Evolutionary conservation across 2,329 filamentous ascomycete species (phyloP).

Genomic region (Curvularia verruculosa): DNA sequence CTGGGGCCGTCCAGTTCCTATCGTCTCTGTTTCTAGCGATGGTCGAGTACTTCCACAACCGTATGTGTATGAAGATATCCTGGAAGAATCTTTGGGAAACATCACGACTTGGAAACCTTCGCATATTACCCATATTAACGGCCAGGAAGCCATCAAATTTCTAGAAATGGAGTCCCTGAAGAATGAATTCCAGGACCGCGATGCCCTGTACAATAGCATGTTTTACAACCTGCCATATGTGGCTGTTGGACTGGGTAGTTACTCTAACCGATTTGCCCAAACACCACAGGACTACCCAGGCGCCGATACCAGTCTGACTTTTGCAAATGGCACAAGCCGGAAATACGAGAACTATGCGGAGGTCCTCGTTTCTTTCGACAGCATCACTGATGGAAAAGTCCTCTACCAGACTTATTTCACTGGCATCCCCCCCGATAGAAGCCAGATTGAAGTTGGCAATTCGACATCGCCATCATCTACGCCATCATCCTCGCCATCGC

Average conservation of each 20-base stretch:
- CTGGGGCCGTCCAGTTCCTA: conserved; percentile 55
- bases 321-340: background rate
- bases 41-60: conserved; percentile 58
- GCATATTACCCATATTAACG: background rate
- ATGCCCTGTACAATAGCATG: conserved; percentile 62
- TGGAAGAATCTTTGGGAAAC: conserved; percentile 30
- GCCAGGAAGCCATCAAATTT: conserved; percentile 37
- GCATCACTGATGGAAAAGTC: background rate
- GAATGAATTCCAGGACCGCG: conserved; percentile 58
- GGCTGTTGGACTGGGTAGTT: background rate
- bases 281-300: background rate
- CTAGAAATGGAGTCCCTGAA: conserved; percentile 53
- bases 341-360: background rate
- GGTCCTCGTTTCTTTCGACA: background rate
- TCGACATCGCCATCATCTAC: background rate
- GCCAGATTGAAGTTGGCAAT: background rate
- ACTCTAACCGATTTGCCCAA: background rate
- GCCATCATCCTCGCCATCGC: too few relatives aligned
- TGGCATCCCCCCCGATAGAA: background rate
- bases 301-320: background rate
- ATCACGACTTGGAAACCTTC: background rate
- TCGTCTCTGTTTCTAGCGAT: conserved; percentile 67
- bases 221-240: conserved; percentile 46
- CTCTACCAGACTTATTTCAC: background rate
- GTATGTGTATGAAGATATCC: conserved; percentile 59